Evolutionary conservation across 192 early-diverging fungal species (phyloP).

Genomic region (Coemansia sp.): DNA sequence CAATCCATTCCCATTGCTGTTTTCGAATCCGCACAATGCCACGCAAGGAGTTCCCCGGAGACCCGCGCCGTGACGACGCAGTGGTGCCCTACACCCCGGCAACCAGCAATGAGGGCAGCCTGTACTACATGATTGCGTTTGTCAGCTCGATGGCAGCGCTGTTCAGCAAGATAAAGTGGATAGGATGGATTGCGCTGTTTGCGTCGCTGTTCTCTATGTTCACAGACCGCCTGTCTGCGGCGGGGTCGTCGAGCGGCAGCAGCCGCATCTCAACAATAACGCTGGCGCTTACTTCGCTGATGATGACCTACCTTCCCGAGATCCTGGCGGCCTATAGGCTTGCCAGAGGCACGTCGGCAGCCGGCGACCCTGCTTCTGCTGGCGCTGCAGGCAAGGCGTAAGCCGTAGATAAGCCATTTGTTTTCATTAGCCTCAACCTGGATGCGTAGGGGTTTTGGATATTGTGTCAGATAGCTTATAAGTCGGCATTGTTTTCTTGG

Average conservation of each 20-base stretch:
- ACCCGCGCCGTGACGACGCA: constrained; percentile 35
- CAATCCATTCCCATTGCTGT: neutral
- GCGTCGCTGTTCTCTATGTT: constrained; percentile 43
- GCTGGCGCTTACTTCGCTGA: constrained; percentile 38
- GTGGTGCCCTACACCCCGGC: constrained; percentile 46
- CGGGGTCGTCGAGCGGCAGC: constrained; percentile 17
- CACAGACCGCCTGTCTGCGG: constrained; percentile 42
- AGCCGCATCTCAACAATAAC: constrained; percentile 46
- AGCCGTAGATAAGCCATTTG: too few relatives aligned
- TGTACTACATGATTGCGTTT: constrained; percentile 53
- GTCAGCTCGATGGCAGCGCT: constrained; percentile 47
- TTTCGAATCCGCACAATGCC: constrained; percentile 19
- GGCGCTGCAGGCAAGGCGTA: neutral
- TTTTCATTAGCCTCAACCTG: too few relatives aligned
- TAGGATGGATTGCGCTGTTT: constrained; percentile 44
- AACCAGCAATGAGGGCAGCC: constrained; percentile 38
- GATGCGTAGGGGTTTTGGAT: neutral
- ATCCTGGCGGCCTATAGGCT: constrained; percentile 25
- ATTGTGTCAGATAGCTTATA: too few relatives aligned
- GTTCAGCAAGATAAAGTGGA: constrained; percentile 39
- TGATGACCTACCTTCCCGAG: constrained; percentile 52
- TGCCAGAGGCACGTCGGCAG: neutral
- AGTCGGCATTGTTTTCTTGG: too few relatives aligned
- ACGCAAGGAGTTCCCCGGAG: constrained; percentile 47
- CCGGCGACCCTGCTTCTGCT: neutral